Conservation (phyloP, 805 yeast species). For the Barnettozyma sucrosica region DNA sequence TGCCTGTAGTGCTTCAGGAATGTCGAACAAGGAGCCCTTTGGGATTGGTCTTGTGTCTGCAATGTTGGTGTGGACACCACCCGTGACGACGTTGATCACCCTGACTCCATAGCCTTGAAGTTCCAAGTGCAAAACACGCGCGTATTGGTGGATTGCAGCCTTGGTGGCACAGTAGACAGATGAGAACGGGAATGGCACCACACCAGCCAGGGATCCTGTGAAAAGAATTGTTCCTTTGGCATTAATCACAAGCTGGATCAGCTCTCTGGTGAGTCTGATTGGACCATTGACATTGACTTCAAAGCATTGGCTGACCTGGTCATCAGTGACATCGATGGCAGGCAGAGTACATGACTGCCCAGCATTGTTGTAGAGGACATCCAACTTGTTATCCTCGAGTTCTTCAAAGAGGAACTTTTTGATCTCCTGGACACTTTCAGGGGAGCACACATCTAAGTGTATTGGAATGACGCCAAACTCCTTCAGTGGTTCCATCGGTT, state of each 20-base stretch:
- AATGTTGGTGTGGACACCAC: conserved; percentile 68
- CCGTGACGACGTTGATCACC: conserved; percentile 66
- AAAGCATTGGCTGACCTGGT: conserved; percentile 43
- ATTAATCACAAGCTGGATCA: conserved; percentile 48
- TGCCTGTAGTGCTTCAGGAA: conserved; percentile 45
- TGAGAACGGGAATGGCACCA: conserved; percentile 65
- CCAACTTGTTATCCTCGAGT: conserved; percentile 43
- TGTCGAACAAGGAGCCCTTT: conserved; percentile 44
- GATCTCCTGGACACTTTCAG: conserved; percentile 40
- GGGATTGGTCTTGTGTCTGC: conserved; percentile 62
- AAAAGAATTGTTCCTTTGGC: conserved; percentile 66
- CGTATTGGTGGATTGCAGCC: conserved; percentile 73
- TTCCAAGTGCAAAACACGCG: conserved; percentile 57
- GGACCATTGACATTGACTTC: conserved; percentile 70
- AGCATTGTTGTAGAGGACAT: conserved; percentile 68
- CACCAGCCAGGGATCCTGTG: conserved; percentile 69
- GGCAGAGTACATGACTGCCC: conserved; percentile 72
- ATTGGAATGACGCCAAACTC: conserved; percentile 39
- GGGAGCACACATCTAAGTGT: conserved; percentile 51
- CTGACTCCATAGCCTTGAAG: conserved; percentile 66
- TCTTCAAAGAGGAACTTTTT: conserved; percentile 36
- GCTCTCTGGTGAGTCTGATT: conserved; percentile 54
- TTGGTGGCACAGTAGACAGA: conserved; percentile 62
- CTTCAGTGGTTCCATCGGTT: conserved; percentile 47
- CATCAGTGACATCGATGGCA: conserved; percentile 59